phyloP scores from a whole-genome alignment of 352 stramenopile species.

The Phytophthora pseudosyringae region DNA sequence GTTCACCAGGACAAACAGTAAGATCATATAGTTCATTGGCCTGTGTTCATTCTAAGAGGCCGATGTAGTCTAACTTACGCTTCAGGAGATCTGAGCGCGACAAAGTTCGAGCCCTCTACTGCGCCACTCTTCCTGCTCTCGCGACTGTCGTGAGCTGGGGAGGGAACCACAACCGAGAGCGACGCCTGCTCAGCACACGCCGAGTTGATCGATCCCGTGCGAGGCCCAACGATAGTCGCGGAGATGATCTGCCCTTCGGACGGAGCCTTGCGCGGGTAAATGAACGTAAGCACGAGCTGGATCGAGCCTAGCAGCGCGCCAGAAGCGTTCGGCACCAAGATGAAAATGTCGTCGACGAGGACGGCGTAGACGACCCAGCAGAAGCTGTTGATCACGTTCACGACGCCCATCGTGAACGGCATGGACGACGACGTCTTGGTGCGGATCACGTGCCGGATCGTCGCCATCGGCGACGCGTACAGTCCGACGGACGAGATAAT shows the following conservation, averaged over 20 bases:
- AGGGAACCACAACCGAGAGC: slow-evolving; percentile 27
- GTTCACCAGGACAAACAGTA: too few species aligned
- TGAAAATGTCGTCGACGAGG: slow-evolving; percentile 39
- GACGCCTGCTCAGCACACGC: slow-evolving; percentile 16
- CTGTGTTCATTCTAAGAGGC: too few species aligned
- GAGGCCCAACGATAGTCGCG: slow-evolving; percentile 22
- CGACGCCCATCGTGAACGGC: slow-evolving; percentile 49
- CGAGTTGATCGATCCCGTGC: slow-evolving; percentile 8
- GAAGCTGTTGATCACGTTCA: slow-evolving; percentile 45
- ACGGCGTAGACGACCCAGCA: slow-evolving; percentile 53
- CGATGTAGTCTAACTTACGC: not conserved
- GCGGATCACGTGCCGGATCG: slow-evolving; percentile 42
- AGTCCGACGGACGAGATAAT: slow-evolving; percentile 40
- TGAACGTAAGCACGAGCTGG: slow-evolving; percentile 38
- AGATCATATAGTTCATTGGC: too few species aligned
- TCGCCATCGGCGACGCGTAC: slow-evolving; percentile 44
- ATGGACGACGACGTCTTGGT: slow-evolving; percentile 55
- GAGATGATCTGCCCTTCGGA: slow-evolving; percentile 29
- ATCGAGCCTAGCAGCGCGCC: slow-evolving; percentile 37
- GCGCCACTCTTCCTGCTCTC: slow-evolving; percentile 14
- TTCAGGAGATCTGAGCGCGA: slow-evolving; percentile 21
- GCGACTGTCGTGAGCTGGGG: slow-evolving; percentile 15
- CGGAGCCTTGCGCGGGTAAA: slow-evolving; percentile 38
- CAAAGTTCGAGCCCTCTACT: slow-evolving; percentile 15
- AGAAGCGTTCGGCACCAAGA: slow-evolving; percentile 50